These are phyloP conservation scores for Mycocentrospora acerina DNA, from an alignment of 2,329 filamentous ascomycete species.

Conservation along the genomic window DNA sequence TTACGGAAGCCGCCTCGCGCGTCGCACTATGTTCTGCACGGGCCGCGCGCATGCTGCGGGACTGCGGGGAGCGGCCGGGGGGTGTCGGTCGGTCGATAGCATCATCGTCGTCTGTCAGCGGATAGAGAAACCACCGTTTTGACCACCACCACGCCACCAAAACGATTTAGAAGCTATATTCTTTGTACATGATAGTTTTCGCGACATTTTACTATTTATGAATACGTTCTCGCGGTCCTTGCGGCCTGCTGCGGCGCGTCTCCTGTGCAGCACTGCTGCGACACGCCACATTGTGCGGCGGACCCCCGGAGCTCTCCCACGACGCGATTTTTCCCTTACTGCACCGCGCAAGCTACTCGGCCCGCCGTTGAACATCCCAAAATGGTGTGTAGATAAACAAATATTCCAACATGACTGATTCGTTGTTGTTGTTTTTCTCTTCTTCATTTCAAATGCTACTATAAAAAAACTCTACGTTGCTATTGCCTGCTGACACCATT, in stretches of 20 bases:
- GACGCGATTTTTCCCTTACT: constrained; percentile 32
- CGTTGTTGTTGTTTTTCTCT: too few species aligned
- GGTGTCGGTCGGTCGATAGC: too few species aligned
- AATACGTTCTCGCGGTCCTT: too few species aligned
- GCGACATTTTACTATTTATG: too few species aligned
- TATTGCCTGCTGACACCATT: constrained; percentile 1
- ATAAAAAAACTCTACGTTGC: too few species aligned
- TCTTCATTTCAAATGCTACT: too few species aligned
- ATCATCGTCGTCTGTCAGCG: too few species aligned
- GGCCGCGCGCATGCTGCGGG: constrained; percentile 9
- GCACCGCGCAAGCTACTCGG: constrained; percentile 23
- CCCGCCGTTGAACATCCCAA: constrained; percentile 42
- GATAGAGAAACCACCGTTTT: too few species aligned
- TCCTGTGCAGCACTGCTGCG: constrained; percentile 14
- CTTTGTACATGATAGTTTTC: too few species aligned
- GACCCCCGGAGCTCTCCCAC: constrained; percentile 13
- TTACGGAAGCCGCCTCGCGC: constrained; percentile 3
- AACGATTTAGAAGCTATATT: too few species aligned
- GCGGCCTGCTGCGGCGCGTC: constrained; percentile 12
- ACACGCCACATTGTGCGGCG: constrained; percentile 9
- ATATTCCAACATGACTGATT: neutral
- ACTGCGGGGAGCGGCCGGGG: too few species aligned
- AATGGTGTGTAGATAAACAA: constrained; percentile 35
- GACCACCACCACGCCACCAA: too few species aligned
- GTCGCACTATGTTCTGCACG: constrained; percentile 25